A percentile compares a stretch with the other conserved stretches of the same genome.
Conservation (phyloP, 2,329 filamentous ascomycete species). For the Fusarium verticillioides region DNA sequence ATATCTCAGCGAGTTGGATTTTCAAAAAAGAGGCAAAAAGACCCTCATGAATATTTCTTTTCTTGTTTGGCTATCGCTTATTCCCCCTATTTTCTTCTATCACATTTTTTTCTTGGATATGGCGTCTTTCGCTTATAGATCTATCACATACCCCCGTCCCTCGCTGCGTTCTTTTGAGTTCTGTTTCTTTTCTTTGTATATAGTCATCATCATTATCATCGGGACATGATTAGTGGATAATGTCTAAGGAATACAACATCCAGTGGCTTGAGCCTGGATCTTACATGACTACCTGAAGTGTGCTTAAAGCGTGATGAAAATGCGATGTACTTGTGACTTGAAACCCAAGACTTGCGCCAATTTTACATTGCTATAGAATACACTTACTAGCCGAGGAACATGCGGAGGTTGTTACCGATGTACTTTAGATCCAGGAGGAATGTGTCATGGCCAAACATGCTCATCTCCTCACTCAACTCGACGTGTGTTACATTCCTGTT, state of each 20-base stretch:
- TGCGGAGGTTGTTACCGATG: conserved; percentile 84
- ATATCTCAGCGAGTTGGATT: conserved; percentile 11
- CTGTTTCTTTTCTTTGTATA: conserved; percentile 15
- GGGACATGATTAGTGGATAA: conserved; percentile 40
- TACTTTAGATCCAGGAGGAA: conserved; percentile 93
- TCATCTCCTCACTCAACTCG: conserved; percentile 93
- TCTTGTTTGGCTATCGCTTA: conserved; percentile 7
- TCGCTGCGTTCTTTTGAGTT: background rate
- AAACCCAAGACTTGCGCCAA: background rate
- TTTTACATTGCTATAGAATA: background rate
- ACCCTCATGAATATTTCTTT: conserved; percentile 29
- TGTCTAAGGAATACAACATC: conserved; percentile 34
- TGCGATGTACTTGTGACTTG: too few species aligned
- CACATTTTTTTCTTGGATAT: conserved; percentile 5
- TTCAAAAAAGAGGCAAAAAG: conserved; percentile 10
- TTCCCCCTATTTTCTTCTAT: conserved; percentile 1
- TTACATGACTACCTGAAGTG: conserved; percentile 17
- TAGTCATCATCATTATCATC: conserved; percentile 26
- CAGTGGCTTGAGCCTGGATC: conserved; percentile 11
- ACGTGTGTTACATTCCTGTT: conserved; percentile 87
- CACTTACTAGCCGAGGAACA: conserved; percentile 73
- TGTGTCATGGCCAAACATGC: conserved; percentile 95
- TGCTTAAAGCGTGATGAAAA: background rate
- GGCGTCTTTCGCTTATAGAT: conserved; percentile 36
- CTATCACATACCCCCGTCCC: conserved; percentile 34